Base-by-base conservation (phyloP, 139 green algal species). In the Closterium sp. region DNA sequence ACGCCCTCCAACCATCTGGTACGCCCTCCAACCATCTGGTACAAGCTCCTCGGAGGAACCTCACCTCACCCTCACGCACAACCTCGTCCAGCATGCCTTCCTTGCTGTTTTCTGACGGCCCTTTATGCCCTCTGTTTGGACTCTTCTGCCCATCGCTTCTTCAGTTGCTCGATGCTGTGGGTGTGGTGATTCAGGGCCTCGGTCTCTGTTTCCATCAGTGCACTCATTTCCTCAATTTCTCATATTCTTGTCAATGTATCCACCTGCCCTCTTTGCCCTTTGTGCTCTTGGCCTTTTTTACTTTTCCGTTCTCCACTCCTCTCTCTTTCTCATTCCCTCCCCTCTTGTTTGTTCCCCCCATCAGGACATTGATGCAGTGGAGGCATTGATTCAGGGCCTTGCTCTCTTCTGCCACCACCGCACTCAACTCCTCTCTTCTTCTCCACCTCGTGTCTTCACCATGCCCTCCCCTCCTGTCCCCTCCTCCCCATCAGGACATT, bases 361-460 rank as follows among this genome's bases (percentile, higher is more conserved):
- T 79, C 62, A 79, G 92, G 95, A 96, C 85, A 70, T 96, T 10
- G 95, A 96, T 19, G 95, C 95, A 11, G 95, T 96, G 70, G 95
- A 96, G 50, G 89, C 94, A 30, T 93, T 96, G 29, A 94, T 95
- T 70, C 92, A 94, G 93, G 94, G 93, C 10, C 86, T 95, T 29
- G 94, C 94, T n/a, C 85, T 94, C 27, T 50, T 94, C 45, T 50
- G 95, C 93, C 29, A 28, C 94, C 34, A 93, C 93, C 34, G 93
- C 95, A 4, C 86, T 94, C 62, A 91, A 19, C 19, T 13, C 62
- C 62, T 24, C 10, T 79, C 19, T 27, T 79, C 62, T 24, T 13
- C 62, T 13, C 19, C 17, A 13, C 62, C 10, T 79, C 62, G 3
- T 24, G 19, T 79, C 62, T 13, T 3, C 62, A 22, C 62, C 62